Conservation (phyloP, 2,329 filamentous ascomycete genomes). For the Ilyonectria mors-panacis region DNA sequence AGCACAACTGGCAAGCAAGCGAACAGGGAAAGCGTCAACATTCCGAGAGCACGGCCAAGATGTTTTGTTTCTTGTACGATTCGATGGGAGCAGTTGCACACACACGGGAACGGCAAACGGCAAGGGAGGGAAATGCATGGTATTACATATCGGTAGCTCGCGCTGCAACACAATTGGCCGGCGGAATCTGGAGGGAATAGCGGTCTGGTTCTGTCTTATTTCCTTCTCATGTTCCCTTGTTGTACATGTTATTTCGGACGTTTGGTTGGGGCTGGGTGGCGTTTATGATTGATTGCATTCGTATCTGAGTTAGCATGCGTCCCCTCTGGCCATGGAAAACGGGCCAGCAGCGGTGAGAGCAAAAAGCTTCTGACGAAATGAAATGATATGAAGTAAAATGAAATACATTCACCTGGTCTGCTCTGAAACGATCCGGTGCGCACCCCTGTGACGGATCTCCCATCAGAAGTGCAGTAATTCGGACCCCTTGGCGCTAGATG, state of each 20-base stretch:
- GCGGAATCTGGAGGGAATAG: conserved; percentile 12
- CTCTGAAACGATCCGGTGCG: conserved; percentile 17
- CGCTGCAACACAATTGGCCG: conserved; percentile 35
- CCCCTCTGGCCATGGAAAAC: conserved; percentile 1
- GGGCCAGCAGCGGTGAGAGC: conserved; percentile 3
- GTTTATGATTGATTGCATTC: conserved; percentile 1
- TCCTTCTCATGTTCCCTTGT: neutral
- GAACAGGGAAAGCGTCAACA: neutral
- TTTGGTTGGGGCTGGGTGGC: neutral
- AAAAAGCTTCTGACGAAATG: conserved; percentile 11
- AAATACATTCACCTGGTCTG: conserved; percentile 4
- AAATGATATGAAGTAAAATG: conserved; percentile 10
- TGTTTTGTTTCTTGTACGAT: conserved; percentile 2
- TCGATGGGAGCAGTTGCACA: conserved; percentile 2
- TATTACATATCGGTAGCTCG: conserved; percentile 43
- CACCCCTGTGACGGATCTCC: neutral
- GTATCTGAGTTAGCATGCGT: neutral
- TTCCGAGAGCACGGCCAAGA: neutral
- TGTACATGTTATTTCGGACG: neutral
- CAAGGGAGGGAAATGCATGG: conserved; percentile 14
- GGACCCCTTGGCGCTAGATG: neutral
- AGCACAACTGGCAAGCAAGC: neutral
- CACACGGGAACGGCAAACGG: neutral
- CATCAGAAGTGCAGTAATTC: neutral
- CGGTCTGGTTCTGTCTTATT: conserved; percentile 5